Conservation (phyloP, 192 early-diverging fungal species). For the Rhizophagus sp. region DNA sequence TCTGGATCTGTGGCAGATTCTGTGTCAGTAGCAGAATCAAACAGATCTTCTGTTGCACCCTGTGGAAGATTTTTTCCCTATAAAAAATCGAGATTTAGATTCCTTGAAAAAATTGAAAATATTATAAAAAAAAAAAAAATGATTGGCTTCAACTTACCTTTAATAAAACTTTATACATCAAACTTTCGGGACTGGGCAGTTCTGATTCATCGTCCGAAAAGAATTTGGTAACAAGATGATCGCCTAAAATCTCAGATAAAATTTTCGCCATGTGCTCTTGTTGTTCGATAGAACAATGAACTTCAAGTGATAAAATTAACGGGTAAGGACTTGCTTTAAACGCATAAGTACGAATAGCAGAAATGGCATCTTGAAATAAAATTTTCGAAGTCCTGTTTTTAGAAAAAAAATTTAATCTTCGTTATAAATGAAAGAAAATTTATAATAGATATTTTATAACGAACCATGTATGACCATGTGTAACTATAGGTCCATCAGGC, state of each 20-base stretch:
- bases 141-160: conserved; percentile 56
- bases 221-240: conserved; percentile 57
- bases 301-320: conserved; percentile 82
- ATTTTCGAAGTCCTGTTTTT: conserved; percentile 67
- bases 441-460: conserved; percentile 17
- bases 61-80: conserved; percentile 28
- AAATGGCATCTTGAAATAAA: conserved; percentile 78
- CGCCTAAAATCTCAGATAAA: conserved; percentile 67
- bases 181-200: conserved; percentile 72
- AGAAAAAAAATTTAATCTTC: background rate
- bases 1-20: conserved; percentile 45
- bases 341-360: conserved; percentile 82
- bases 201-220: conserved; percentile 35
- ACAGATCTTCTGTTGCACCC: background rate
- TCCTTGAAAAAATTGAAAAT: too few species aligned
- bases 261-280: conserved; percentile 77
- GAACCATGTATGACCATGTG: conserved; percentile 82
- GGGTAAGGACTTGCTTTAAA: conserved; percentile 84
- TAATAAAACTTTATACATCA: conserved; percentile 72
- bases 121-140: background rate
- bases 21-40: conserved; percentile 27
- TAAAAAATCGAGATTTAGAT: background rate
- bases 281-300: conserved; percentile 73
- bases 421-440: background rate
- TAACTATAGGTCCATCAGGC: conserved; percentile 73